phyloP scores from a whole-genome alignment of 257 asterid species.

The Leonotis leonurus region DNA sequence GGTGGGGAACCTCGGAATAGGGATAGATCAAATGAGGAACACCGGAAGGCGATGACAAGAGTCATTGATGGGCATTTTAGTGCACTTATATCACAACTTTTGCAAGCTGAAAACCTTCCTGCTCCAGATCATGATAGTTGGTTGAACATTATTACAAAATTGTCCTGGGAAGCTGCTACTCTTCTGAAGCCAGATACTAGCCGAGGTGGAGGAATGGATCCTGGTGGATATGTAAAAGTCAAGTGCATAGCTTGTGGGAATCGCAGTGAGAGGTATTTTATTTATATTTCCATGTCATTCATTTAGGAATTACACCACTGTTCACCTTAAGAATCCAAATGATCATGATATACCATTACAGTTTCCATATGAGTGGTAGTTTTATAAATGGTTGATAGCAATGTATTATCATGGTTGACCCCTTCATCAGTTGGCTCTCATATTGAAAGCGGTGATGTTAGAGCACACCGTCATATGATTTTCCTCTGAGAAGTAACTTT shows the following conservation, averaged over 20 bases:
- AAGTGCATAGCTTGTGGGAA: conserved; percentile 70
- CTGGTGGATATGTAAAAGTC: conserved; percentile 79
- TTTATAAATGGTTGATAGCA: background rate
- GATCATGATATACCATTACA: background rate
- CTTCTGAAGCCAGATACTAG: conserved; percentile 74
- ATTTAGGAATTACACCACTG: conserved; percentile 1
- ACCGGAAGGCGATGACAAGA: conserved; percentile 51
- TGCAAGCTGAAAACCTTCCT: conserved; percentile 54
- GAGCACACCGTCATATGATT: background rate
- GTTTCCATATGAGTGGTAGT: background rate
- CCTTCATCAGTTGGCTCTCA: too few species aligned
- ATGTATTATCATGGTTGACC: too few species aligned
- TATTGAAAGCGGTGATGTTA: too few species aligned
- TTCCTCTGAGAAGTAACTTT: conserved; percentile 8
- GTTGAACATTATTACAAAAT: conserved; percentile 54
- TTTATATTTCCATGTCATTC: background rate
- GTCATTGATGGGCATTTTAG: conserved; percentile 60
- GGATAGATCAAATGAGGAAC: conserved; percentile 63
- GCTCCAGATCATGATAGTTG: conserved; percentile 46
- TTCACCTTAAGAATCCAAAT: conserved; percentile 2
- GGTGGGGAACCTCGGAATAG: conserved; percentile 51
- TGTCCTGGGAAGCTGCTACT: conserved; percentile 80
- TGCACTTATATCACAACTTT: conserved; percentile 57
- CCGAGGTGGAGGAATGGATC: conserved; percentile 76
- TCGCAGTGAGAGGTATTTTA: conserved; percentile 53